Base-by-base conservation (phyloP, 495 filamentous ascomycete genomes). In the Xanthoparmelia taractica region DNA sequence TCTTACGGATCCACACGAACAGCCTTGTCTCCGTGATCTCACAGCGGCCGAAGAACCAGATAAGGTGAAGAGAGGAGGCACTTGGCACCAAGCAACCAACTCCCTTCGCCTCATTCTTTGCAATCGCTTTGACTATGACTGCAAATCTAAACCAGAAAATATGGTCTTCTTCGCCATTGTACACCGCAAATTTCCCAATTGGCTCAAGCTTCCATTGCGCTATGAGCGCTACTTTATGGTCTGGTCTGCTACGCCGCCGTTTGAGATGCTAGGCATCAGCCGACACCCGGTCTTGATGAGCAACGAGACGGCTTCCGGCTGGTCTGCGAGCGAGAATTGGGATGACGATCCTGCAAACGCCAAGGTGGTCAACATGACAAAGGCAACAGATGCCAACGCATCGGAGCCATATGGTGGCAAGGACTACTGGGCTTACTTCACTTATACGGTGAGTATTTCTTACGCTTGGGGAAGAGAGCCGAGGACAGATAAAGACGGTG, bases 51-150 rank as follows among this genome's bases (percentile, higher is more conserved):
- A 71, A 20, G 64, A 64, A 37, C 45, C 40, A 12, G 61, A 64
- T 27, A 52, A 37, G 6, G 45, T 48, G 25, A 67, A 70, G 45
- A 56, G 52, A 50, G 57, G 57, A 27, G 65, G 68, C 4, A 65
- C 67, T 41, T 77, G 74, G 74, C 74, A 77, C 63, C 74, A 77
- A 66, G 70, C 71, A 8, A 75, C 72, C 36, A 76, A 75, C 47
- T 66, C 73, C 31, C 68, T 77, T 4, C 71, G 69, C 45, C 69
- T 77, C 25, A 65, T 77, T 54, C 71, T 77, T 23, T 77, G 74
- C 57, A 58, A 66, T 20, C 70, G 73, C 8, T 61, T 59, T 33
- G 68, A 73, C 45, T 47, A 20, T n/a, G 56, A 54, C 31, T 76
- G 74, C 65, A 66, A 65, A 41, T 23, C 58, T 20, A 63, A 45